phyloP scores from a whole-genome alignment of 2,329 filamentous ascomycete genomes.

The Diaporthe vexans region DNA sequence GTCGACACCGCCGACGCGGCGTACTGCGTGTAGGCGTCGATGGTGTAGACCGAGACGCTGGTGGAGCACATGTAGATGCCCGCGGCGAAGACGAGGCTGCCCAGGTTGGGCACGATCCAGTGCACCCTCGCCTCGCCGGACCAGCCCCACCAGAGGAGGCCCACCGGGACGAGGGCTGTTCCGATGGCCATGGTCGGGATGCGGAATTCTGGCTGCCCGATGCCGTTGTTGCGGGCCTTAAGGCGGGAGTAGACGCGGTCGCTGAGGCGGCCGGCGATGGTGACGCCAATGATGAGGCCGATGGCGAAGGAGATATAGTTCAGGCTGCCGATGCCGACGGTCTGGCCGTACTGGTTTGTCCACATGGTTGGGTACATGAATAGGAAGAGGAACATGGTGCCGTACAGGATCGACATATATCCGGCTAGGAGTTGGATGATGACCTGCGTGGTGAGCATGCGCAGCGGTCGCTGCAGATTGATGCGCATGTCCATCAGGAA shows the following conservation, averaged over 20 bases:
- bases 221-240: slow-evolving; percentile 54
- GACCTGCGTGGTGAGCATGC: slow-evolving; percentile 64
- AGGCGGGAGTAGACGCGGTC: slow-evolving; percentile 61
- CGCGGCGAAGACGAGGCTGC: slow-evolving; percentile 62
- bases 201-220: slow-evolving; percentile 57
- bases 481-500: slow-evolving; percentile 15
- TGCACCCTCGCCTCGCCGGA: slow-evolving; percentile 45
- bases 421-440: slow-evolving; percentile 66
- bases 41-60: slow-evolving; percentile 65
- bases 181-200: slow-evolving; percentile 68
- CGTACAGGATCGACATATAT: slow-evolving; percentile 64
- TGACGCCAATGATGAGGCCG: slow-evolving; percentile 53
- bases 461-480: slow-evolving; percentile 50
- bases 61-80: slow-evolving; percentile 66
- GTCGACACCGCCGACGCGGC: slow-evolving; percentile 58
- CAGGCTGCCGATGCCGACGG: slow-evolving; percentile 51
- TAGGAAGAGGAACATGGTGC: slow-evolving; percentile 62
- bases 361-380: slow-evolving; percentile 62
- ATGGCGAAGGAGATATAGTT: slow-evolving; percentile 55
- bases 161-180: slow-evolving; percentile 62
- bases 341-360: slow-evolving; percentile 54
- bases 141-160: slow-evolving; percentile 51
- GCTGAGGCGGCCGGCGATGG: slow-evolving; percentile 57
- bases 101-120: slow-evolving; percentile 60
- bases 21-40: slow-evolving; percentile 58